phyloP scores from a whole-genome alignment of 345 rosid genomes.

The Ceriops zippeliana region DNA sequence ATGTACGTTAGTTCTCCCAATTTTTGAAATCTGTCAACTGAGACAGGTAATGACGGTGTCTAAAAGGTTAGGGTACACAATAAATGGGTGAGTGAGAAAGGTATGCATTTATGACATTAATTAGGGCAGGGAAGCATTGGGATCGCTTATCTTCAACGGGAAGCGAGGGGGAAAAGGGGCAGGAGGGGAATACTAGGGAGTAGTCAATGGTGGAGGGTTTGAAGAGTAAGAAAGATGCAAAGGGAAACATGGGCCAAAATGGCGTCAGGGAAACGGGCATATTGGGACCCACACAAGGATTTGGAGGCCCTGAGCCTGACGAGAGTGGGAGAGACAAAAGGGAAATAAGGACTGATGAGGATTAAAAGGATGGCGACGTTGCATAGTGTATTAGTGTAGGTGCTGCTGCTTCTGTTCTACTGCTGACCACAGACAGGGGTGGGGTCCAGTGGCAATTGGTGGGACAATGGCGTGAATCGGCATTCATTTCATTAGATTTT shows the following conservation, averaged over 20 bases:
- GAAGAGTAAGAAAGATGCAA: neutral
- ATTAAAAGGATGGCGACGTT: no score
- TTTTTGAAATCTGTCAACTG: no score
- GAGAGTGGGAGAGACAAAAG: neutral
- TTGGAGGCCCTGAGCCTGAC: constrained; percentile 2
- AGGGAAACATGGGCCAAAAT: neutral
- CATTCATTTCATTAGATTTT: no score
- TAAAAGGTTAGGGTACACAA: no score
- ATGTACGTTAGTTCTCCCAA: no score
- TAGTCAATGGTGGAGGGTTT: neutral
- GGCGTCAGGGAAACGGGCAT: neutral
- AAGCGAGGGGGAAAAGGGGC: neutral
- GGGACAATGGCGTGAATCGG: neutral
- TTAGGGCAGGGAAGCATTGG: neutral
- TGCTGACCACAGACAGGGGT: neutral
- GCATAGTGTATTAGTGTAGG: no score
- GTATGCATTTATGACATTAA: neutral
- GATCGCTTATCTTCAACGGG: neutral
- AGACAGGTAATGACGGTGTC: no score
- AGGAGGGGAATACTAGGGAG: neutral
- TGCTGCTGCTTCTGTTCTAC: neutral
- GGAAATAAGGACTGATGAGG: neutral
- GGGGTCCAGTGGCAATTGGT: neutral
- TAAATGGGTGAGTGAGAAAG: no score
- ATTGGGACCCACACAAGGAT: neutral